Evolutionary conservation across 2,329 filamentous ascomycete genomes (phyloP), one percentile per base, ranked within the genome.

Genomic region (Penicillium aurantiogriseum): DNA sequence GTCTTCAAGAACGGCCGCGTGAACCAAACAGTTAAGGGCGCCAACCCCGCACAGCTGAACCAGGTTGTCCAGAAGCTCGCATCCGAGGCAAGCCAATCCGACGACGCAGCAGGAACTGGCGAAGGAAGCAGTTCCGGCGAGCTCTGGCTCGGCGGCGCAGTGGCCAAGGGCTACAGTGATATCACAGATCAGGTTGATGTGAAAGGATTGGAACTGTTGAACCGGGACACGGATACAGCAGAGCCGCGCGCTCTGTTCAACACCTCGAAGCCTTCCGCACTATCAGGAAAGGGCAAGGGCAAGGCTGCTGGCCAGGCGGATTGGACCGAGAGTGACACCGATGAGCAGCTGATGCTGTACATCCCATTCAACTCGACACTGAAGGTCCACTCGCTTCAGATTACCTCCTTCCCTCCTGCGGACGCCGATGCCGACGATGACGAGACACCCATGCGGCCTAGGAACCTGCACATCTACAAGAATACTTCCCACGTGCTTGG

Each of bases 291-390:
- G 25, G 73, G 76, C 48, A 76, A 75, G 62, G 76, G 71, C 54
- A 82, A 82, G 63, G 76, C 57, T 21, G 73, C 48, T 85, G 86
- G 67, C 82, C 78, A 79, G 35, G 85, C 85, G 71, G 93, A 99
- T 76, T 97, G 90, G 88, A 87, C 97, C 23, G 91, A 97, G 80
- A 97, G 91, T 74, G 93, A 97, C 71, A 95, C 93, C 36, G 94
- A 99, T 71, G 92, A 97, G 78, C 94, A 99, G 80, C 80, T 99
- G 61, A 90, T 97, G 83, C 83, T 99, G 46, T 97, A 88, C 76
- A 82, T 95, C 56, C 93, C 94, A 0, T 96, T 99, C 78, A 88
- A 92, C 74, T 86, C 88, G 33, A 90, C 87, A 47, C 74, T 96
- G 63, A 99, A 97, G 80, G 83, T 97, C 51, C 93, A 97, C 77